Conservation (phyloP, 176 grass and related monocot species). For the Hordeum vulgare region DNA sequence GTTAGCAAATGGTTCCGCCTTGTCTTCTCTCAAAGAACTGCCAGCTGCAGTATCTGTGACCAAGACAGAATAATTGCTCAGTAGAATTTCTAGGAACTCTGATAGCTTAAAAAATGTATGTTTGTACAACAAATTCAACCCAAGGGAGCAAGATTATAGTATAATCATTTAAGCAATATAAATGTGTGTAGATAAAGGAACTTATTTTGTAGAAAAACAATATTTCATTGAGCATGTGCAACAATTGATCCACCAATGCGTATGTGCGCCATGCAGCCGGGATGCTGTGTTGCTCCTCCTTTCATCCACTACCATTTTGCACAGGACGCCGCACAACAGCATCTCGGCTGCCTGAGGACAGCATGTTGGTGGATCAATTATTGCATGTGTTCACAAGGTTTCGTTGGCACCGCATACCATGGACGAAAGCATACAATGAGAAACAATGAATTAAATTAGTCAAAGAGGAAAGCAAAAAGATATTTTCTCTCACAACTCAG, state of each 20-base stretch:
- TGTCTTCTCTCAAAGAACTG: slow-evolving; percentile 59
- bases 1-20: slow-evolving; percentile 67
- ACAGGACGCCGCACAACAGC: background rate
- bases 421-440: background rate
- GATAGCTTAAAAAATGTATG: background rate
- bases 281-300: background rate
- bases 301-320: background rate
- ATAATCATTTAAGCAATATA: background rate
- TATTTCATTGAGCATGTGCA: background rate
- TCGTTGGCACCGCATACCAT: background rate
- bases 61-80: background rate
- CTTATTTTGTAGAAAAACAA: background rate
- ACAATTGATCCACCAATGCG: background rate
- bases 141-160: background rate
- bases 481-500: background rate
- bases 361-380: background rate
- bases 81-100: background rate
- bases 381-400: background rate
- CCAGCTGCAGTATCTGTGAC: slow-evolving; percentile 32
- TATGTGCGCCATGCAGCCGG: background rate
- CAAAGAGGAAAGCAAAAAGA: background rate
- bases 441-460: background rate
- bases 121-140: background rate
- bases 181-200: background rate
- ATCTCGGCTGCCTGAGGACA: background rate